Evolutionary conservation across 768 basidiomycete species (phyloP).

Genomic region (Lentinula aciculospora): DNA sequence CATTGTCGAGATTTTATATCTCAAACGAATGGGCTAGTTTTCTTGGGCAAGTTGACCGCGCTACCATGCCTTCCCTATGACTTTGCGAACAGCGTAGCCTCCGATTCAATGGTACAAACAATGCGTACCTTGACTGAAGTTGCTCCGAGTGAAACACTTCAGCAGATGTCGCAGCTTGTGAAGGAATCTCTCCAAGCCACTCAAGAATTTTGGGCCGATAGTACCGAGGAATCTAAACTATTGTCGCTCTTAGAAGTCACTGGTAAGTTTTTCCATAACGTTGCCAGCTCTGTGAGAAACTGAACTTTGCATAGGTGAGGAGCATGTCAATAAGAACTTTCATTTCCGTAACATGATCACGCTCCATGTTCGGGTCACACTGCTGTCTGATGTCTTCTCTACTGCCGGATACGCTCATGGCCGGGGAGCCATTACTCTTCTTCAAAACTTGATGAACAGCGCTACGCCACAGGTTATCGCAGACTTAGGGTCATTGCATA

Average conservation of each 20-base stretch:
- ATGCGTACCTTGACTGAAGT: constrained; percentile 87
- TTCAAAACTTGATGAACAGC: constrained; percentile 68
- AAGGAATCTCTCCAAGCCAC: constrained; percentile 66
- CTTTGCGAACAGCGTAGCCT: constrained; percentile 78
- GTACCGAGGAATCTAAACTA: constrained; percentile 54
- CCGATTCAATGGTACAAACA: constrained; percentile 84
- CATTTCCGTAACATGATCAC: constrained; percentile 70
- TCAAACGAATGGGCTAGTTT: constrained; percentile 64
- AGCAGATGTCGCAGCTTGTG: constrained; percentile 65
- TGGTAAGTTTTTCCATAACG: constrained; percentile 24
- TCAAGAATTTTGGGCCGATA: constrained; percentile 59
- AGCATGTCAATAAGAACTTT: constrained; percentile 46
- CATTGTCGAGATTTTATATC: constrained; percentile 89
- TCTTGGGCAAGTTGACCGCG: constrained; percentile 70
- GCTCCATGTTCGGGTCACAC: constrained; percentile 72
- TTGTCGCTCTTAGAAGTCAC: constrained; percentile 55
- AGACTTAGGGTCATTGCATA: constrained; percentile 76
- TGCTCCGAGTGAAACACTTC: constrained; percentile 69
- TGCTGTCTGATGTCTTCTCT: constrained; percentile 84
- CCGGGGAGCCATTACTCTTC: constrained; percentile 64
- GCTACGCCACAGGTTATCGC: constrained; percentile 58
- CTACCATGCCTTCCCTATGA: constrained; percentile 88
- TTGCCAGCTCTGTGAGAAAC: neutral
- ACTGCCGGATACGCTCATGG: constrained; percentile 80
- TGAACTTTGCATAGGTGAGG: constrained; percentile 29